Base-by-base conservation (phyloP, 768 basidiomycete species). In the Boletus vinaceobasis region DNA sequence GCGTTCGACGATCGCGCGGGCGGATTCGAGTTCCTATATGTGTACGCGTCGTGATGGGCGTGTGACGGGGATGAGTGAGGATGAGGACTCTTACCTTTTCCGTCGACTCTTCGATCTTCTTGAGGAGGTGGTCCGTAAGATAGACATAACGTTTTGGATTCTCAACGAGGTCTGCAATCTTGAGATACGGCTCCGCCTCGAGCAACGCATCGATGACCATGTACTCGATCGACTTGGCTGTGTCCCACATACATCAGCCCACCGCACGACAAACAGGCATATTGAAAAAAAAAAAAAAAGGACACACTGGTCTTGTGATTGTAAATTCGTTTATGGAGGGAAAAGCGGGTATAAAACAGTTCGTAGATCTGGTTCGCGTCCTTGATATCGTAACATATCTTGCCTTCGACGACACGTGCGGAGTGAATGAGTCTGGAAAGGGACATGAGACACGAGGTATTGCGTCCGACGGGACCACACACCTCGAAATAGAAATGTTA, bases 121-220 rank as follows among this genome's bases (percentile, higher is more conserved):
- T 68, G 72, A 85, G 77, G 56, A 93, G 82, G 55, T 82, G 70
- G 58, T 93, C 91, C 0, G 86, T 90, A 2, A 93, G 74, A 54
- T 78, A 73, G 3, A 91, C 60, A 53, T 81, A 92, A 50, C 76
- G 73, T 50, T 80, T 73, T 0, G 89, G 84, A 17, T 88, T 67
- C 27, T 77, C 66, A 15, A 91, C 77, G 5, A 73, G 71, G 1
- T 76, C 66, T 0, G 87, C 82, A 45, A 93, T 79, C 42, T 83
- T 75, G 65, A 92, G 66, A 54, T 78, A 53, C 0, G 83, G 79
- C 36, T 93, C 87, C 0, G 91, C 91, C 0, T 73, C 71, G 1
- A 85, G 70, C n/a, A 93, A 76, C 0, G 79, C 88, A 60, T 93
- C 90, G 14, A 90, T 77, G n/a, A 93, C 74, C 91, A 93, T 93